These are phyloP conservation scores for Aspergillus sp. DNA, from an alignment of 2,329 filamentous ascomycete species.

Conservation along the genomic window DNA sequence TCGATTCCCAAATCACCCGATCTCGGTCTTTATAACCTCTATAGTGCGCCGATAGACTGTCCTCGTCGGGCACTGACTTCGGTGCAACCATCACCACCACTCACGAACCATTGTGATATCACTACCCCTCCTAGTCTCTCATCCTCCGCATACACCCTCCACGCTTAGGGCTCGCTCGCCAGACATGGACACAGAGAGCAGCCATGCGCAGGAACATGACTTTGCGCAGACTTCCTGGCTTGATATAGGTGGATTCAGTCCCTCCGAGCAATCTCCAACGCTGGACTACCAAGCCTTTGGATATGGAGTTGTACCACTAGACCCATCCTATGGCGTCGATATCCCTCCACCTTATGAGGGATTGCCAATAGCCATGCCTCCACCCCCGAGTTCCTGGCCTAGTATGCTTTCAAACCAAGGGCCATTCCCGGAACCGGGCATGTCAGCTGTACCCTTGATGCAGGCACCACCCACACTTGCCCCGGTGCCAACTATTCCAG, in stretches of 20 bases:
- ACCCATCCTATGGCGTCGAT: conserved; percentile 57
- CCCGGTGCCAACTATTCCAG: conserved; percentile 49
- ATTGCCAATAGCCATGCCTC: conserved; percentile 72
- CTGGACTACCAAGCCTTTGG: conserved; percentile 69
- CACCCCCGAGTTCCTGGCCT: conserved; percentile 64
- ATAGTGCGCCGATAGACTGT: conserved; percentile 7
- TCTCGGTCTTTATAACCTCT: conserved; percentile 10
- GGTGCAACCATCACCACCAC: conserved; percentile 3
- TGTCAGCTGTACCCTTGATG: conserved; percentile 63
- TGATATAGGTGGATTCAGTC: conserved; percentile 47
- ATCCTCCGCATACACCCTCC: not conserved
- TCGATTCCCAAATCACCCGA: conserved; percentile 9
- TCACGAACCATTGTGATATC: conserved; percentile 6
- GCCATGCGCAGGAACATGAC: conserved; percentile 47
- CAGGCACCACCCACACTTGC: conserved; percentile 56
- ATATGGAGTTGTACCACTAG: conserved; percentile 65
- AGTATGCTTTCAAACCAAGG: conserved; percentile 77
- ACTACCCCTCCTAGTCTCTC: conserved; percentile 33
- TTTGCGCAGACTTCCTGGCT: conserved; percentile 50
- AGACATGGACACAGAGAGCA: conserved; percentile 49
- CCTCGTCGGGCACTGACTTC: conserved; percentile 21
- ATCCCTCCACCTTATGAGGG: conserved; percentile 59
- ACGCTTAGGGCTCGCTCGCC: conserved; percentile 4
- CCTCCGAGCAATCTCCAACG: conserved; percentile 67
- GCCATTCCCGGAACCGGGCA: conserved; percentile 62